Evolutionary conservation across 169 alveolate species (phyloP), one percentile per base, ranked within the genome.

Genomic region (Plasmodium berghei): DNA sequence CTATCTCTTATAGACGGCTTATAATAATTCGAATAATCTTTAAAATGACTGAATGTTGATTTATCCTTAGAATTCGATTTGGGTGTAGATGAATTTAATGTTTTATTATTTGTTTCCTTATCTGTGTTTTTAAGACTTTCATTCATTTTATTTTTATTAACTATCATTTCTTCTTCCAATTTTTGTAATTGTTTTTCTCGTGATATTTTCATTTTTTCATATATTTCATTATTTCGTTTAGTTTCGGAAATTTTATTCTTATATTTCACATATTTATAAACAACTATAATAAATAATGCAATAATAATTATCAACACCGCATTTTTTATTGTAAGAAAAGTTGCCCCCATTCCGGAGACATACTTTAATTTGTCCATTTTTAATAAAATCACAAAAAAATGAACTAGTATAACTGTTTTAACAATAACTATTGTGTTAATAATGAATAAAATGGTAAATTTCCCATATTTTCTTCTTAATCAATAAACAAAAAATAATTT

Each of bases 1-100:
- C 90, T 80, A 62, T 80, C 56, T 48, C 72, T 80, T 80, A 80
- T 18, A 10, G 90, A 80, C 42, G 90, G 90, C 90, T 83, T 80
- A 59, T 80, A 80, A 71, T 67, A 67, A 48, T 56, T 66, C 56
- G 90, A 80, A 16, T 66, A 80, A 42, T 80, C 90, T 34, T 62
- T 80, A 66, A 80, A 80, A 80, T 80, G 90, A 61, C 24, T 80
- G 49, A 80, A 80, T 42, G 83, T 20, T 59, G 90, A 67, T 66
- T 80, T 67, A 52, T 80, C 72, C 52, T 64, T 80, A 45, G 90
- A 80, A 80, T 61, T 40, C n/a, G 73, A 10, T 69, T 54, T 80
- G 20, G 42, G 72, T 67, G 66, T 80, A 58, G 61, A 46, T 40
- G 62, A 14, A 42, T 66, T 73, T 80, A 58, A 20, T 34, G 18